These are phyloP conservation scores for Marsdenia floribunda DNA, from an alignment of 257 asterid genomes.

Conservation along the genomic window DNA sequence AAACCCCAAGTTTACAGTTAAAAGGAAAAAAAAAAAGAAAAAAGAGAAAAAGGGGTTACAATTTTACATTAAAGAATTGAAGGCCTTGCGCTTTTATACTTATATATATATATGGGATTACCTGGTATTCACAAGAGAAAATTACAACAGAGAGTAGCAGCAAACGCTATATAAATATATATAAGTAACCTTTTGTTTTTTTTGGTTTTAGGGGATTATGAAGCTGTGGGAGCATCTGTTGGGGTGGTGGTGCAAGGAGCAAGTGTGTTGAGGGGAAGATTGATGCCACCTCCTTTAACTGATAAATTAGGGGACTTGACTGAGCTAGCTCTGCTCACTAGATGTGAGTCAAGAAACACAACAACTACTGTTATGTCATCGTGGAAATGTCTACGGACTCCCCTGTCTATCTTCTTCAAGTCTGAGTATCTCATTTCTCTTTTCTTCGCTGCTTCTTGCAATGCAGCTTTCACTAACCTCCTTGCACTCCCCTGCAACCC, in stretches of 20 bases:
- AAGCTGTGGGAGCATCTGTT: slow-evolving; percentile 27
- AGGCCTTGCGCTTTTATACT: slow-evolving; percentile 33
- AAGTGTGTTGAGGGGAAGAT: slow-evolving; percentile 37
- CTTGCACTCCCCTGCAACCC: slow-evolving; percentile 69
- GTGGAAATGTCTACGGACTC: slow-evolving; percentile 86
- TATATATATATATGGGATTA: slow-evolving; percentile 21
- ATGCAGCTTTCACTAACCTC: slow-evolving; percentile 70
- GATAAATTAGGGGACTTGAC: slow-evolving; percentile 46
- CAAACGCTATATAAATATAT: neutral
- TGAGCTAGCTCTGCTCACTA: slow-evolving; percentile 67
- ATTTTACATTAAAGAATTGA: slow-evolving; percentile 44
- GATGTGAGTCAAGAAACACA: slow-evolving; percentile 63
- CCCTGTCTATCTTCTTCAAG: slow-evolving; percentile 79
- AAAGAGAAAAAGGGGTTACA: slow-evolving; percentile 19
- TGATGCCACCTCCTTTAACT: slow-evolving; percentile 61
- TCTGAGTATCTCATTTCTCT: slow-evolving; percentile 94
- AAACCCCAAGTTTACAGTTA: slow-evolving; percentile 32
- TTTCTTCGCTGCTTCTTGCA: slow-evolving; percentile 87
- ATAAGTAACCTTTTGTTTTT: neutral
- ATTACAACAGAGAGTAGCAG: slow-evolving; percentile 25
- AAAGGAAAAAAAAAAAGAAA: neutral
- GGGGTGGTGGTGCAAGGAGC: slow-evolving; percentile 44
- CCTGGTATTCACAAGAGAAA: slow-evolving; percentile 39
- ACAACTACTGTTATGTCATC: slow-evolving; percentile 80
- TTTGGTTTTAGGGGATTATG: slow-evolving; percentile 9